Evolutionary conservation across 768 basidiomycete genomes (phyloP).

Genomic region (Lanmaoa rubissima): DNA sequence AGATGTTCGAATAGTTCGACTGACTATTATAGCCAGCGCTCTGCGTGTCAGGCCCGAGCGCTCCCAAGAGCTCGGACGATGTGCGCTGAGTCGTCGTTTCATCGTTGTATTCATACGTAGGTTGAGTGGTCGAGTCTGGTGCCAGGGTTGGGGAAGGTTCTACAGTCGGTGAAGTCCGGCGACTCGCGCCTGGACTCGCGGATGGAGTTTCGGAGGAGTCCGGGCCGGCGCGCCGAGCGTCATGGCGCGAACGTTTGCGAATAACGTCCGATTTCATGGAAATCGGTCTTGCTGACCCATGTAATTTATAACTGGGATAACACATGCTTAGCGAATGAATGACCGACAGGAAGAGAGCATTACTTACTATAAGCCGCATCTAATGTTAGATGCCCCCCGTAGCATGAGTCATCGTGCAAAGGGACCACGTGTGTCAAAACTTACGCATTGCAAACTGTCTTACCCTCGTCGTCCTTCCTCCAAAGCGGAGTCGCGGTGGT

Average conservation of each 20-base stretch:
- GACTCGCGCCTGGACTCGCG: conserved; percentile 70
- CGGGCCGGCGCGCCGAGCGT: conserved; percentile 59
- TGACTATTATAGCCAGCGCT: conserved; percentile 27
- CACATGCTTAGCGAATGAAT: conserved; percentile 9
- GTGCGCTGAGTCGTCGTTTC: conserved; percentile 38
- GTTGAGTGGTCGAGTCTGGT: conserved; percentile 66
- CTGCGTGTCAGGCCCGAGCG: conserved; percentile 37
- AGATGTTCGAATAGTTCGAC: conserved; percentile 33
- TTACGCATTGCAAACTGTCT: conserved; percentile 89
- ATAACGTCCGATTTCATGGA: conserved; percentile 92
- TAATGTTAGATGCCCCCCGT: conserved; percentile 27
- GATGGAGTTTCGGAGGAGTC: conserved; percentile 67
- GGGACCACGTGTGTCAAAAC: conserved; percentile 33
- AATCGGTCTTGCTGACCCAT: conserved; percentile 82
- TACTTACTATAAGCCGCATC: conserved; percentile 75
- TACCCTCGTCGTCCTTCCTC: conserved; percentile 90
- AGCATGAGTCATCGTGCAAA: conserved; percentile 13
- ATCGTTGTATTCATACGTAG: conserved; percentile 48
- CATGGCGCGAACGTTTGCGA: conserved; percentile 81
- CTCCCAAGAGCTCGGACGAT: conserved; percentile 54
- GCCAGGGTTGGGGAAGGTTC: conserved; percentile 67
- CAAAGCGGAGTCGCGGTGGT: conserved; percentile 87
- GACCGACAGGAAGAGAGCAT: neutral
- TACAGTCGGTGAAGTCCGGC: conserved; percentile 63
- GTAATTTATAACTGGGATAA: conserved; percentile 63